These are phyloP conservation scores for Schwanniomyces occidentalis DNA, from an alignment of 805 yeast species.

Conservation along the genomic window DNA sequence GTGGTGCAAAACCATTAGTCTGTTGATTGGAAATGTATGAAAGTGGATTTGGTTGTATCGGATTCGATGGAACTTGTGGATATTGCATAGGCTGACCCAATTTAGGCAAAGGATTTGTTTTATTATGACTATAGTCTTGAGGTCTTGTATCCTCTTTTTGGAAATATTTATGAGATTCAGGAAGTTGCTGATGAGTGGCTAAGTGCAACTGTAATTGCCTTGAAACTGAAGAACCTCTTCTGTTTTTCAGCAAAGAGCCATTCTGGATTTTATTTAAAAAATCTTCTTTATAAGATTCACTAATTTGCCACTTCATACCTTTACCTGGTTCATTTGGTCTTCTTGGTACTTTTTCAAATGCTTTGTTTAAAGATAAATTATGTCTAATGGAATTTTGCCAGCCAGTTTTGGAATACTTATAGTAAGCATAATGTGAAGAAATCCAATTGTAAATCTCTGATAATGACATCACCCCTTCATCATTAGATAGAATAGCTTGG, in stretches of 20 bases:
- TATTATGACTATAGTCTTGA: slow-evolving; percentile 18
- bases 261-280: slow-evolving; percentile 76
- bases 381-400: slow-evolving; percentile 99
- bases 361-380: slow-evolving; percentile 90
- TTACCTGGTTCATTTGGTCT: slow-evolving; percentile 96
- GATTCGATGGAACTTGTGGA: slow-evolving; percentile 14
- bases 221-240: slow-evolving; percentile 80
- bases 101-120: slow-evolving; percentile 19
- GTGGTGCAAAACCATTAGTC: slow-evolving; percentile 11
- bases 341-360: slow-evolving; percentile 96
- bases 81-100: slow-evolving; percentile 19
- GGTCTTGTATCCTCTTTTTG: slow-evolving; percentile 20
- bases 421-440: slow-evolving; percentile 82
- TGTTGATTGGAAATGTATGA: slow-evolving; percentile 17
- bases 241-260: slow-evolving; percentile 71
- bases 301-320: slow-evolving; percentile 99
- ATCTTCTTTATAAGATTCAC: slow-evolving; percentile 80
- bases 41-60: slow-evolving; percentile 22
- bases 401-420: slow-evolving; percentile 88
- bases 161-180: slow-evolving; percentile 42
- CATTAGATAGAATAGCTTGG: slow-evolving; percentile 87
- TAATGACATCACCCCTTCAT: slow-evolving; percentile 84
- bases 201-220: slow-evolving; percentile 77
- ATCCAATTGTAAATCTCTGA: slow-evolving; percentile 94
- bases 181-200: slow-evolving; percentile 55